Conservation (phyloP, 768 basidiomycete species). For the Termitomyces sp. region DNA sequence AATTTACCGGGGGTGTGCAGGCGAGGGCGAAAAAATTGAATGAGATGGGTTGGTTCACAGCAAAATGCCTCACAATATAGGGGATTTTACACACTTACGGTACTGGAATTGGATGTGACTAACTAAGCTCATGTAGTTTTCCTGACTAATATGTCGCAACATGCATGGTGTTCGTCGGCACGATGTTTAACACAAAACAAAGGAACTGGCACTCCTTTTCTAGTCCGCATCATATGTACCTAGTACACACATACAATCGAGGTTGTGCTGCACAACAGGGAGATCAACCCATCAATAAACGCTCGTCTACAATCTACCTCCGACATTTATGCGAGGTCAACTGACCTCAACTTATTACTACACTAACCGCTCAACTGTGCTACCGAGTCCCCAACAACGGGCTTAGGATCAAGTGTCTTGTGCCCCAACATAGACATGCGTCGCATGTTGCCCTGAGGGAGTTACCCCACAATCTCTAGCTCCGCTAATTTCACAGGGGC, state of each 20-base stretch:
- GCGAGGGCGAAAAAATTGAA: neutral
- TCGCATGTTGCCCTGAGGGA: neutral
- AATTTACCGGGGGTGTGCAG: no score
- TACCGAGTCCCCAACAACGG: neutral
- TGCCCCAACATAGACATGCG: neutral
- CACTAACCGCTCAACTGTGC: neutral
- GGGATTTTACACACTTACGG: no score
- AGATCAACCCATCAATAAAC: neutral
- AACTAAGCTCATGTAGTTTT: no score
- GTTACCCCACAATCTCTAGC: neutral
- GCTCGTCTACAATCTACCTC: neutral
- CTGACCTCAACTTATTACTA: neutral
- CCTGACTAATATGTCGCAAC: no score
- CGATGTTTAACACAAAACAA: no score
- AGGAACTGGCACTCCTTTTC: no score
- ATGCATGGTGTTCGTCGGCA: no score
- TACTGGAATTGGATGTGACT: no score
- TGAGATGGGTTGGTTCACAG: neutral
- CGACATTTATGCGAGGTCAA: neutral
- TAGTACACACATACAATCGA: no score
- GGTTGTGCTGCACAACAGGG: no score
- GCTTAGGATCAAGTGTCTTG: neutral
- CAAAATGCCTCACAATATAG: neutral
- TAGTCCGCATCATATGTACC: no score
- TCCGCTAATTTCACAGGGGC: neutral